A percentile compares a stretch with the other conserved stretches of the same genome.
phyloP scores from a whole-genome alignment of 2,329 filamentous ascomycete genomes.

The Paracoccidioides brasiliensis region DNA sequence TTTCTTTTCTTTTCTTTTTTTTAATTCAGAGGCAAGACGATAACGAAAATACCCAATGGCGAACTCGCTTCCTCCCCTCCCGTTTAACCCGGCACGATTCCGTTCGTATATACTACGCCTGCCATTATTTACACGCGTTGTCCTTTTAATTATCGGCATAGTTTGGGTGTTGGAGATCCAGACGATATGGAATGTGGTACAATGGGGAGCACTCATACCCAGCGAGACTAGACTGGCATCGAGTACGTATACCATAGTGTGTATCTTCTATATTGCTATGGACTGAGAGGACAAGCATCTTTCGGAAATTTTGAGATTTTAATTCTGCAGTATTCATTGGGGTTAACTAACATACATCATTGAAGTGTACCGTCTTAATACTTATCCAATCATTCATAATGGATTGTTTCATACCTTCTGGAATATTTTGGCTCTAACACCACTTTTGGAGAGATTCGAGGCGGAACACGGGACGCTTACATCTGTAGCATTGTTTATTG shows the following conservation, averaged over 20 bases:
- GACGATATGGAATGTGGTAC: conserved; percentile 54
- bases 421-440: conserved; percentile 67
- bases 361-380: conserved; percentile 81
- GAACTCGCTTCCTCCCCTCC: conserved; percentile 37
- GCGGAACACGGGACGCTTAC: conserved; percentile 81
- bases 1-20: neutral
- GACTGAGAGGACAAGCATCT: neutral
- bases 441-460: conserved; percentile 90
- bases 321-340: neutral
- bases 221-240: conserved; percentile 57
- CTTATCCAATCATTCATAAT: conserved; percentile 75
- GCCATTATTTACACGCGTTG: conserved; percentile 71
- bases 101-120: conserved; percentile 72
- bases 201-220: conserved; percentile 71
- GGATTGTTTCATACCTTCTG: conserved; percentile 68
- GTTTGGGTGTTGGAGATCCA: conserved; percentile 60
- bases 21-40: neutral
- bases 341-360: neutral
- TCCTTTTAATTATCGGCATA: conserved; percentile 52
- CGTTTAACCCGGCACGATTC: conserved; percentile 59
- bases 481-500: conserved; percentile 75
- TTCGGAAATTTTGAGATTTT: neutral
- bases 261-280: neutral
- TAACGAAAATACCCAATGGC: conserved; percentile 25
- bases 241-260: conserved; percentile 42